These are phyloP conservation scores for Coriolopsis trogii DNA, from an alignment of 1,284 basidiomycete species.

Conservation along the genomic window DNA sequence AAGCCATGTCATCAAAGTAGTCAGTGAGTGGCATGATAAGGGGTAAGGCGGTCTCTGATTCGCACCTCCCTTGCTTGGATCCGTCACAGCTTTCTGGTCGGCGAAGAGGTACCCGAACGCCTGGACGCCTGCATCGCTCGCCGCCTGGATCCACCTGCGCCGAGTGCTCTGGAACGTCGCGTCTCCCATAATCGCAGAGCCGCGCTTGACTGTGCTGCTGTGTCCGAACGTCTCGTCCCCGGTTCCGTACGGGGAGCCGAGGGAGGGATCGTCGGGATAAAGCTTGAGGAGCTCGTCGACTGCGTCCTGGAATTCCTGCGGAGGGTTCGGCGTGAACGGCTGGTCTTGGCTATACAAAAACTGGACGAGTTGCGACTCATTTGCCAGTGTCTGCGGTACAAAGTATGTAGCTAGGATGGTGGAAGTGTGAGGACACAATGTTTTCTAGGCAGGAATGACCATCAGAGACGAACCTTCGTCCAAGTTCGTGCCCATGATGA, in stretches of 20 bases:
- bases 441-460: too few species aligned
- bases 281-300: conserved; percentile 40
- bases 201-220: conserved; percentile 46
- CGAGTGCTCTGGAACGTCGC: conserved; percentile 44
- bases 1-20: too few species aligned
- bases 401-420: conserved; percentile 30
- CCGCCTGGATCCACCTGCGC: conserved; percentile 43
- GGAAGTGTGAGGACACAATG: too few species aligned
- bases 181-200: conserved; percentile 47
- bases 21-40: too few species aligned
- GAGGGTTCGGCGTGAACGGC: conserved; percentile 34
- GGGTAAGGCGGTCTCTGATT: too few species aligned
- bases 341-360: conserved; percentile 6
- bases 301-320: conserved; percentile 28
- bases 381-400: too few species aligned
- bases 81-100: conserved; percentile 37
- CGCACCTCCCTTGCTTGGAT: conserved; percentile 31
- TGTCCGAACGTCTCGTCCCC: conserved; percentile 54
- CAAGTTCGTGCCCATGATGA: conserved; percentile 20
- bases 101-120: conserved; percentile 53
- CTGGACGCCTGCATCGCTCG: conserved; percentile 42
- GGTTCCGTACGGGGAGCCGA: conserved; percentile 54
- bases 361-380: conserved; percentile 32
- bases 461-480: conserved; percentile 15
- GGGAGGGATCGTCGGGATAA: conserved; percentile 50